Conservation (phyloP, 2,329 filamentous ascomycete species). For the Lachnellula arida region DNA sequence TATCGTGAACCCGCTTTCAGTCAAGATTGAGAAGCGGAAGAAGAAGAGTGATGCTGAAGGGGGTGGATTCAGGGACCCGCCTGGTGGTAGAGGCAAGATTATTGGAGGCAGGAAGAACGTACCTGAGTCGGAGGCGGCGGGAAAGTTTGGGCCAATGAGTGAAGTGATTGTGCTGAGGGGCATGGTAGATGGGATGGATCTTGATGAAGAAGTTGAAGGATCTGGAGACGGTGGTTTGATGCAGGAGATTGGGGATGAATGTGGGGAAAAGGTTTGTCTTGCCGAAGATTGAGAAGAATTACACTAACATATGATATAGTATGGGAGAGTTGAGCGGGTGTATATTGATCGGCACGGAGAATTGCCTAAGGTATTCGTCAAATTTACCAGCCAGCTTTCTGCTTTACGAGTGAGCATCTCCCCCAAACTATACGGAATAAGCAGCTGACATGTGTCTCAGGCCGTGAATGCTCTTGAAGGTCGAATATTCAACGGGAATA, state of each 20-base stretch:
- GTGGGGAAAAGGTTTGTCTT: constrained; percentile 65
- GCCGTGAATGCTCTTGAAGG: constrained; percentile 88
- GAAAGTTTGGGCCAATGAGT: constrained; percentile 68
- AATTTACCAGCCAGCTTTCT: constrained; percentile 81
- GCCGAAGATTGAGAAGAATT: neutral
- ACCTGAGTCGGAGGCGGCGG: constrained; percentile 36
- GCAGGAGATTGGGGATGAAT: constrained; percentile 95
- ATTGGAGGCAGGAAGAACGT: constrained; percentile 65
- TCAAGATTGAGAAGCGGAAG: constrained; percentile 81
- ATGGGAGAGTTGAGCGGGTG: constrained; percentile 76
- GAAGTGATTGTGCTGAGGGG: constrained; percentile 76
- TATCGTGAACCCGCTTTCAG: constrained; percentile 77
- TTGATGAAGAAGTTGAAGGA: constrained; percentile 69
- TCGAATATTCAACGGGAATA: constrained; percentile 81
- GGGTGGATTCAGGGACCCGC: constrained; percentile 64
- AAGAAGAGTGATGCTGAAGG: constrained; percentile 74
- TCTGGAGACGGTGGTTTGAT: constrained; percentile 61
- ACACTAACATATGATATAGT: constrained; percentile 42
- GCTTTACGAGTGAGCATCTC: constrained; percentile 66
- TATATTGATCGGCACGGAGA: constrained; percentile 62
- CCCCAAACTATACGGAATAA: neutral
- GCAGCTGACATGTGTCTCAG: constrained; percentile 38
- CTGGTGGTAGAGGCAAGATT: constrained; percentile 70
- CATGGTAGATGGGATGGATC: constrained; percentile 82
- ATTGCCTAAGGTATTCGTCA: constrained; percentile 74